These are phyloP conservation scores for Zymoseptoria brevis DNA, from an alignment of 2,329 filamentous ascomycete species.

Conservation along the genomic window DNA sequence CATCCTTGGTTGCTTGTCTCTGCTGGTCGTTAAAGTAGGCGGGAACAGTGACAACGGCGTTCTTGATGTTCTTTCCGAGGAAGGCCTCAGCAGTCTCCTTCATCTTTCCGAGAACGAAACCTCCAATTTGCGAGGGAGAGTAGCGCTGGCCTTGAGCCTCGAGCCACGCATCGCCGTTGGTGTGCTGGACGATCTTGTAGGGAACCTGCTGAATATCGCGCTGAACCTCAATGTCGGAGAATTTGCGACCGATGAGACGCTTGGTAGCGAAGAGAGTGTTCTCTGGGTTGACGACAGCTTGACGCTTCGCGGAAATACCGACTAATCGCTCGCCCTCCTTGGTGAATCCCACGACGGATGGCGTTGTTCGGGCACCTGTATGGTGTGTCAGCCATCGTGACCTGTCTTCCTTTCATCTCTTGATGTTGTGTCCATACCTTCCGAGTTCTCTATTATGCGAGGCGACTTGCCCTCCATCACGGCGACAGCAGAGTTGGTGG, in stretches of 20 bases:
- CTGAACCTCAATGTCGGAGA: constrained; percentile 87
- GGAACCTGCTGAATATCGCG: constrained; percentile 95
- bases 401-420: not conserved
- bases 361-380: constrained; percentile 76
- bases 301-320: constrained; percentile 94
- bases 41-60: constrained; percentile 92
- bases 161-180: constrained; percentile 94
- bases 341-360: constrained; percentile 90
- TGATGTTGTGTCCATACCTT: constrained; percentile 54
- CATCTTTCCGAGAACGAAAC: constrained; percentile 96
- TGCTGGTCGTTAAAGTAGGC: constrained; percentile 99
- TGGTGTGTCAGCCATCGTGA: constrained; percentile 11
- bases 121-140: constrained; percentile 96
- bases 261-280: constrained; percentile 98
- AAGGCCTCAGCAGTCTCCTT: constrained; percentile 97
- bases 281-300: constrained; percentile 96
- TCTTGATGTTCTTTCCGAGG: constrained; percentile 83
- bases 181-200: constrained; percentile 97
- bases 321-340: constrained; percentile 94
- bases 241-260: constrained; percentile 97
- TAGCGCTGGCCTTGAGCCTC: constrained; percentile 90
- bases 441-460: constrained; percentile 95
- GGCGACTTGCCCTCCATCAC: constrained; percentile 95
- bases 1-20: constrained; percentile 96
- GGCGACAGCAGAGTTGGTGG: constrained; percentile 95